These are phyloP conservation scores for Aspergillus cavernicola DNA, from an alignment of 495 filamentous ascomycete genomes.

Conservation along the genomic window DNA sequence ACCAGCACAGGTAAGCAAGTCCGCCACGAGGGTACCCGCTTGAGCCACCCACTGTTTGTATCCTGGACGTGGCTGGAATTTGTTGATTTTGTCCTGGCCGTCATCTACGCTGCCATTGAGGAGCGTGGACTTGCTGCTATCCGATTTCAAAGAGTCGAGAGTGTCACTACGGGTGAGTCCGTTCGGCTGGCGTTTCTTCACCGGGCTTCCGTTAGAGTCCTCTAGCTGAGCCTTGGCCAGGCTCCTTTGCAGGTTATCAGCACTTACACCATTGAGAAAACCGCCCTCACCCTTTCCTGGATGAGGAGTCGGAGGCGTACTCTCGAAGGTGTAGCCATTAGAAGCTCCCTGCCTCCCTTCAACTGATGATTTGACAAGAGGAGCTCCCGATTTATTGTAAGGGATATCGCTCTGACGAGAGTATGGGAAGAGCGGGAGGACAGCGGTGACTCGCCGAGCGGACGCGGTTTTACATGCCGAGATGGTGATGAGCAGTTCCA, in stretches of 20 bases:
- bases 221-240: constrained; percentile 60
- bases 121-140: constrained; percentile 24
- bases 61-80: constrained; percentile 80
- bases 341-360: constrained; percentile 38
- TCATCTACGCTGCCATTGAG: constrained; percentile 47
- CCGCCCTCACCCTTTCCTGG: constrained; percentile 60
- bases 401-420: constrained; percentile 92
- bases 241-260: constrained; percentile 60
- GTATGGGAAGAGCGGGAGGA: constrained; percentile 95
- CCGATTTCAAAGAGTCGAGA: constrained; percentile 53
- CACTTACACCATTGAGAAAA: constrained; percentile 58
- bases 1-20: constrained; percentile 90
- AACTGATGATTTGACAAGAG: constrained; percentile 64
- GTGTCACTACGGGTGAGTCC: constrained; percentile 56
- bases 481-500: constrained; percentile 94
- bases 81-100: constrained; percentile 43
- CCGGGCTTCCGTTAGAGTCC: constrained; percentile 43
- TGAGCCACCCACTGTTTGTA: constrained; percentile 99
- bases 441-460: constrained; percentile 84
- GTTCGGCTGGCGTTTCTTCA: constrained; percentile 38
- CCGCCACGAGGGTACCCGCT: constrained; percentile 90
- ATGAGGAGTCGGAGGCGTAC: constrained; percentile 78
- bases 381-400: constrained; percentile 91
- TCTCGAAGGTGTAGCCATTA: constrained; percentile 87
- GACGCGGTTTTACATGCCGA: constrained; percentile 97